Evolutionary conservation across 2,329 filamentous ascomycete genomes (phyloP), one percentile per base, ranked within the genome.

Genomic region (Trichoderma semiorbis): DNA sequence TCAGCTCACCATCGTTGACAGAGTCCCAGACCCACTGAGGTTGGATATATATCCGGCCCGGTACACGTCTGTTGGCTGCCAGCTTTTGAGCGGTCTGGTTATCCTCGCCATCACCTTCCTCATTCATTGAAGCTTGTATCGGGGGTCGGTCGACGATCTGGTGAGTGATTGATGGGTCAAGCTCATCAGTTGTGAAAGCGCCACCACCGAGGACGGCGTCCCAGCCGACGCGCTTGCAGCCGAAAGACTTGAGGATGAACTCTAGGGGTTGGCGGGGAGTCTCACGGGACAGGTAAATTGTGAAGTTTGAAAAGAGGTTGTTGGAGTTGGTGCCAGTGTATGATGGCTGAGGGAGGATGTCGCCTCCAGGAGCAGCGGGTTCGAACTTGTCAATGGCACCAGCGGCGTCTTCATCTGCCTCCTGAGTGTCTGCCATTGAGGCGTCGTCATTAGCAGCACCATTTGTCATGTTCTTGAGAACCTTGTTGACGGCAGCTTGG

Each of bases 21-120:
- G 93, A 95, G 79, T 99, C 96, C 96, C 96, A 99, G 5, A 99
- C 90, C 95, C 97, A 99, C 80, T 99, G 96, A 24, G 96, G 96
- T 84, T 99, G 96, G 70, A 99, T 84, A 77, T 99, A 99, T 74
- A 90, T 94, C 75, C 96, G 89, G 43, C 95, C 95, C n/a, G 95
- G 94, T 73, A 98, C 92, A 73, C 94, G 90, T 74, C 90, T 90
- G 78, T 93, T 92, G 72, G 81, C 81, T 30, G 80, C 85, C 70
- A 90, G 83, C 80, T 86, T 88, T 80, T 87, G 88, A 62, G 84
- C 84, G 74, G 85, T 92, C 83, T 89, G 89, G 81, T 87, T 91
- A 76, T 91, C 89, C 74, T 88, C 87, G 32, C 76, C 84, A 58
- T 84, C 84, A 24, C 81, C 84, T 62, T 85, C 82, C 69, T 86